phyloP scores from a whole-genome alignment of 768 basidiomycete genomes.

The Boletus sensibilis region DNA sequence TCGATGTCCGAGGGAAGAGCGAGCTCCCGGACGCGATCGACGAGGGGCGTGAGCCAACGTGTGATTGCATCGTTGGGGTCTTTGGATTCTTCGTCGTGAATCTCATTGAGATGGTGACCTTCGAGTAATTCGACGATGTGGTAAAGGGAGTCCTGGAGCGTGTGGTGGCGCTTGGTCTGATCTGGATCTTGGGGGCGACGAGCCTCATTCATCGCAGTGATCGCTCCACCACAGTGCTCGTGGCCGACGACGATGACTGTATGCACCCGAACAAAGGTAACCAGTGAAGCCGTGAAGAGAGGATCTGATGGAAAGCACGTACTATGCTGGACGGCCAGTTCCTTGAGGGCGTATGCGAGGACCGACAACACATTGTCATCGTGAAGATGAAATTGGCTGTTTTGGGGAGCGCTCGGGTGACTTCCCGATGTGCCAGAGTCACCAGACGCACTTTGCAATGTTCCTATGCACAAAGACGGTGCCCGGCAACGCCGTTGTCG shows the following conservation, averaged over 20 bases:
- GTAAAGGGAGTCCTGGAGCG: constrained; percentile 16
- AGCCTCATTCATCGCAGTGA: constrained; percentile 34
- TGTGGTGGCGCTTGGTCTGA: constrained; percentile 5
- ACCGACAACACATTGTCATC: constrained; percentile 73
- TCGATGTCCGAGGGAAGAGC: constrained; percentile 28
- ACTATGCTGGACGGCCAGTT: constrained; percentile 73
- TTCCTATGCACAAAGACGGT: constrained; percentile 84
- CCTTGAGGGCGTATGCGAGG: constrained; percentile 67
- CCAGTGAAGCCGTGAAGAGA: not conserved
- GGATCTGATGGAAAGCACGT: constrained; percentile 26
- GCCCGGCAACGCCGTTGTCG: constrained; percentile 68
- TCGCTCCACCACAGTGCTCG: constrained; percentile 75
- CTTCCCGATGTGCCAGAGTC: not conserved
- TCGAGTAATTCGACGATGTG: not conserved
- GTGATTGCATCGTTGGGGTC: constrained; percentile 49
- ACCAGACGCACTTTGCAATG: constrained; percentile 58
- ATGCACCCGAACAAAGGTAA: not conserved
- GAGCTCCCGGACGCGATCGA: constrained; percentile 46
- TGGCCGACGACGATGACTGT: constrained; percentile 82
- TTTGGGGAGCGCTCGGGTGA: not conserved
- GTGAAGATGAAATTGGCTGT: constrained; percentile 66
- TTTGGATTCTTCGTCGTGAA: constrained; percentile 21
- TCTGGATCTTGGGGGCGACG: not conserved
- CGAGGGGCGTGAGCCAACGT: constrained; percentile 72
- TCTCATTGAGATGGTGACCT: constrained; percentile 28